These are phyloP conservation scores for Neurospora sp. DNA, from an alignment of 495 filamentous ascomycete species.

Conservation along the genomic window DNA sequence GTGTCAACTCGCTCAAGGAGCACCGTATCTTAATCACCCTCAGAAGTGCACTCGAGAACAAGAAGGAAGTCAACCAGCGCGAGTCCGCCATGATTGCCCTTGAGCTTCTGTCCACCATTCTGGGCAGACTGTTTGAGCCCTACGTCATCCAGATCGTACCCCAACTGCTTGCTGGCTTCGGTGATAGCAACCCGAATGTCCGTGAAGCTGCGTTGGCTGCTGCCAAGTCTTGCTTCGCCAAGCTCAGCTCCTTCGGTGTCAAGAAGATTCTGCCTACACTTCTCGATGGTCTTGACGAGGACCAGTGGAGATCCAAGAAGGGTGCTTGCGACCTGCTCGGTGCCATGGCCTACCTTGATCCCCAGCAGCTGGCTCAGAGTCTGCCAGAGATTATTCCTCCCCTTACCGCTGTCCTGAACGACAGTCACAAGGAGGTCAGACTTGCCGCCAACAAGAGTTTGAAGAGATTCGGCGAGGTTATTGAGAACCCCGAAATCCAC, in stretches of 20 bases:
- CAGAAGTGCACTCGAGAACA: conserved; percentile 73
- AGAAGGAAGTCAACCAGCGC: conserved; percentile 78
- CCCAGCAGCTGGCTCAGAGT: conserved; percentile 83
- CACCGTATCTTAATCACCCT: conserved; percentile 76
- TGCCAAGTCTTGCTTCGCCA: conserved; percentile 87
- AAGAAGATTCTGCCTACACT: conserved; percentile 88
- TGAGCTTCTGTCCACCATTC: conserved; percentile 75
- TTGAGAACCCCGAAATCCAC: conserved; percentile 95
- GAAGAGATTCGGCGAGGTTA: conserved; percentile 96
- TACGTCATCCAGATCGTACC: conserved; percentile 95
- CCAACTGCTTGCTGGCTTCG: conserved; percentile 78
- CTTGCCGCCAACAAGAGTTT: conserved; percentile 85
- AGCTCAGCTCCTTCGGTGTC: conserved; percentile 88
- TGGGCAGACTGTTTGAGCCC: conserved; percentile 85
- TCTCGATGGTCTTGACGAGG: conserved; percentile 84
- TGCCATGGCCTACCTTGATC: conserved; percentile 96
- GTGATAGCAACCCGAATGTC: conserved; percentile 78
- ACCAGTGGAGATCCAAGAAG: conserved; percentile 97
- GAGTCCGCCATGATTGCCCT: conserved; percentile 85
- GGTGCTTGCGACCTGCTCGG: conserved; percentile 92
- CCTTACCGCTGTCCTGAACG: conserved; percentile 83
- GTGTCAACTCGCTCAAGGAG: conserved; percentile 72
- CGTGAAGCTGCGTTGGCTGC: conserved; percentile 87
- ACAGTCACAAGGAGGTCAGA: conserved; percentile 95
- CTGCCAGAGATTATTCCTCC: conserved; percentile 95